Evolutionary conservation across 2,329 filamentous ascomycete species (phyloP), one percentile per base, ranked within the genome.

Genomic region (Alternaria sp.): DNA sequence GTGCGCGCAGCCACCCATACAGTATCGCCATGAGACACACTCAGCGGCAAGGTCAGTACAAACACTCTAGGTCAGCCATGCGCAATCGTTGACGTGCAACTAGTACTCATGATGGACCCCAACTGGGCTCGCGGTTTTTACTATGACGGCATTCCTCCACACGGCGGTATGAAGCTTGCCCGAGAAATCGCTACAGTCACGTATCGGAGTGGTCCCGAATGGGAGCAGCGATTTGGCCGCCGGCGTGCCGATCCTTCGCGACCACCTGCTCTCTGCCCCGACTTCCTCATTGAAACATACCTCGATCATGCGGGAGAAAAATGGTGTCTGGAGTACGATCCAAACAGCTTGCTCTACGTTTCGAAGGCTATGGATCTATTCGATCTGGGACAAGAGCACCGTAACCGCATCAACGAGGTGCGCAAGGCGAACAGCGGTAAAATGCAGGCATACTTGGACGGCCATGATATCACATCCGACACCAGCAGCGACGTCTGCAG

Each of bases 341-440:
- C 96, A 25, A 99, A 99, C 81, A 97, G 93, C 75, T 83, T 98
- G 43, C 85, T 99, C 3, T 99, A 99, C 79, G 93, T 99, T 60
- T 97, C 93, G 79, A 99, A 99, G 82, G 96, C 96, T 6, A 99
- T 99, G 96, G 96, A 99, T 77, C 85, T 99, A 12, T 99, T 99
- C 79, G 96, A 99, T 74, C 87, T 99, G 0, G 93, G 96, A 23
- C 83, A 84, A 51, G 86, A 88, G 44, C 89, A 91, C 75, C 92
- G 94, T 76, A 80, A 83, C 4, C 88, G 86, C 19, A 88, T 91
- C 3, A 83, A 83, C 19, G 75, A 83, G 30, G 87, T 93, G 26
- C 85, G 94, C 15, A 83, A 85, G 13, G 84, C 88, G 58, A 89
- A 90, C 51, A 82, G 86, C 64, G 80, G 83, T 47, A 86, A 87